Base-by-base conservation (phyloP, 306 rosid species). In the Quercus mongolica region DNA sequence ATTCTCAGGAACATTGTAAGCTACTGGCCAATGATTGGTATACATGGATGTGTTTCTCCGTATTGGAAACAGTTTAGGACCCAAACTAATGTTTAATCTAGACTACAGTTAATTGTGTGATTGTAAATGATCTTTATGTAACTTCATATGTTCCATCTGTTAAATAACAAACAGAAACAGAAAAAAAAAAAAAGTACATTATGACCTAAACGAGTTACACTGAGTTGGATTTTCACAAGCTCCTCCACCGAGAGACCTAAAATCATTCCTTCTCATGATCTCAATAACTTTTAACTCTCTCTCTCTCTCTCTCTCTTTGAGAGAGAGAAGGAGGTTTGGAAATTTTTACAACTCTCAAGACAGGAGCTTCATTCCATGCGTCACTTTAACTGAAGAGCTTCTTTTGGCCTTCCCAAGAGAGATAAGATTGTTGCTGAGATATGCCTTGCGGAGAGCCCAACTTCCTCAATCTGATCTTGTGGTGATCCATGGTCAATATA, bases 401-500 rank as follows among this genome's bases (percentile, higher is more conserved):
- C 89, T 76, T 88, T 89, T 51, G 97, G 87, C 86, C 70, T 91
- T 49, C 91, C 94, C 71, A 92, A 17, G 71, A 94, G 95, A 70
- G 90, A 80, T 56, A 91, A 76, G 62, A 92, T 89, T 57, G 95
- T 91, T 76, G 90, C 97, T 4, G 91, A 87, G 79, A 94, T 91
- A 33, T 94, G 91, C 74, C 83, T 88, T 19, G 97, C 83, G 30
- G 98, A 89, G 46, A 94, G 87, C 70, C 98, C 97, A 19, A 94
- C 92, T 86, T 83, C 85, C 80, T 90, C 92, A 35, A 76, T 73
- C 83, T 94, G 97, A 85, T 85, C 92, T 67, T 74, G 76, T 2
- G 92, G 90, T 74, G 97, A 74, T 80, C 98, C 98, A 58, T 94
- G 98, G 17, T 92, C 97, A 49, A 92, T 91, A 86, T 94, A 94